These are phyloP conservation scores for Trichoderma sp. DNA, from an alignment of 2,329 filamentous ascomycete species.

Conservation along the genomic window DNA sequence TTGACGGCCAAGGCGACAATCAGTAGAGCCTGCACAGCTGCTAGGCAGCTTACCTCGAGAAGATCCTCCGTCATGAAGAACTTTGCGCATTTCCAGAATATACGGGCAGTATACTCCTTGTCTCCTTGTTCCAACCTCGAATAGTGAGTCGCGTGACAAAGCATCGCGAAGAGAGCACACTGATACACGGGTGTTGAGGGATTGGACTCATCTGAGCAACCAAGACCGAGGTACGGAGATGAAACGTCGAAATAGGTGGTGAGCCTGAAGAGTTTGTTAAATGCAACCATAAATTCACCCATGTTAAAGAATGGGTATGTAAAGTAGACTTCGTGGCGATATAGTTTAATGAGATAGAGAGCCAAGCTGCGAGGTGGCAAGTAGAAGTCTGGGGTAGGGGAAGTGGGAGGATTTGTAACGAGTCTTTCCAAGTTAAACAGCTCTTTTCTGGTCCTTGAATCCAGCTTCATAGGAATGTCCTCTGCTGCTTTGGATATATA, in stretches of 20 bases:
- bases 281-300: constrained; percentile 39
- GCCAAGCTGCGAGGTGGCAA: constrained; percentile 40
- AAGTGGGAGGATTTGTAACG: not conserved
- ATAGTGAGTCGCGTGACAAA: constrained; percentile 41
- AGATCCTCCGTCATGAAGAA: constrained; percentile 32
- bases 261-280: constrained; percentile 38
- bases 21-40: constrained; percentile 40
- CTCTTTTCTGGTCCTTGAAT: not conserved
- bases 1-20: constrained; percentile 39
- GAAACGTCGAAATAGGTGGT: not conserved
- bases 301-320: constrained; percentile 45
- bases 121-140: constrained; percentile 30
- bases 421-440: not conserved
- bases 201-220: constrained; percentile 25
- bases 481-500: not conserved
- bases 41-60: constrained; percentile 36
- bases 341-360: constrained; percentile 40
- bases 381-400: not conserved
- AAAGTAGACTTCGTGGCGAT: constrained; percentile 39
- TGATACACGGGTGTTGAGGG: constrained; percentile 39
- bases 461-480: not conserved
- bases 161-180: constrained; percentile 41
- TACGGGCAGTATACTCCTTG: constrained; percentile 23
- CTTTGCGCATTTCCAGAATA: constrained; percentile 36
- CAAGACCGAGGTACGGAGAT: constrained; percentile 33